Evolutionary conservation across 2,329 filamentous ascomycete genomes (phyloP), one percentile per base, ranked within the genome.

Genomic region (Hypoxylon sp.): DNA sequence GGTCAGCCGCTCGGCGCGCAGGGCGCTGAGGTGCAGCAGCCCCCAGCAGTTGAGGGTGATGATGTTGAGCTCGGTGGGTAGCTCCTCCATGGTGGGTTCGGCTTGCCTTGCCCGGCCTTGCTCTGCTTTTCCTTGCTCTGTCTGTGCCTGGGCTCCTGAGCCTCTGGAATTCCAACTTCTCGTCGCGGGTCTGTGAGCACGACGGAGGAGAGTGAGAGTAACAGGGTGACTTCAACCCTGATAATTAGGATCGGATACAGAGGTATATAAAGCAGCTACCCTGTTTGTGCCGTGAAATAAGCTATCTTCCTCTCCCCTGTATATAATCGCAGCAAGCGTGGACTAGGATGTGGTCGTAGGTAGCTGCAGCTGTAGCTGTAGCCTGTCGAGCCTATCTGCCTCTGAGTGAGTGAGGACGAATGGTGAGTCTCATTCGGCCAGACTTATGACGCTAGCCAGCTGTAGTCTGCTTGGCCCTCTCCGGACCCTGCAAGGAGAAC

Each of bases 31-130:
- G 78, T 87, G 92, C 70, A 96, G 94, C 60, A 98, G 86, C 48
- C 95, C 95, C 94, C 95, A 98, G 85, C 92, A 97, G 77, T 99
- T 99, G 73, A 97, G 85, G 3, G 91, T 95, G 64, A 97, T 79
- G 66, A 98, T 82, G 70, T 90, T 88, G 72, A 98, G 84, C 55
- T 88, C 82, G 26, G 77, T 78, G 15, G 83, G 85, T 65, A 70
- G 67, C 15, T 68, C 63, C 51, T 70, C 67, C 62, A 72, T 73
- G 15, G 49, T 66, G 42, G 26, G 35, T 29, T 42, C 48, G 6
- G 21, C 11, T 46, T 18, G 40, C 18, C 29, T 37, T 21, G 33
- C 17, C n/a, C n/a, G n/a, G n/a, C n/a, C n/a, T n/a, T n/a, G n/a
- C 18, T 43, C 40, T 45, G n/a, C 37, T 29, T 37, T 15, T 20